These are phyloP conservation scores for Debaryomyces fabryi DNA, from an alignment of 1,139 yeast species.

Conservation along the genomic window DNA sequence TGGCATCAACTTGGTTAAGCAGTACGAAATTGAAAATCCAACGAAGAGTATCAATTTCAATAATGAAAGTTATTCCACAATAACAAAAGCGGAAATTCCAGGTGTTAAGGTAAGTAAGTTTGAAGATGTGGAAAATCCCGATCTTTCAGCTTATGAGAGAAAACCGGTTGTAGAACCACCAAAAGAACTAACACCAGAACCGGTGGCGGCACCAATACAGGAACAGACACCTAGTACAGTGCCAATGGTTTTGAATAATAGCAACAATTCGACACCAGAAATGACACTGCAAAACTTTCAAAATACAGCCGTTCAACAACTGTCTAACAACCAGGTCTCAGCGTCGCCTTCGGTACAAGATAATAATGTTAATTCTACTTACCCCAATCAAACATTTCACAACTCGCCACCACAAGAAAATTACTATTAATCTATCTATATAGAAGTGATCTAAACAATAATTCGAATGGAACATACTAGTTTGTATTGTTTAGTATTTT, in stretches of 20 bases:
- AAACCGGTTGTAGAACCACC: background rate
- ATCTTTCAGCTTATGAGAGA: constrained; percentile 14
- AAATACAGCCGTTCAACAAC: background rate
- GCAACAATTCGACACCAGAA: background rate
- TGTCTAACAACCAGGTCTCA: background rate
- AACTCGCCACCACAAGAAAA: background rate
- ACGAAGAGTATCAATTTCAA: constrained; percentile 19
- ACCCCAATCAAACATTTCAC: background rate
- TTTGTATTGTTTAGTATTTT: background rate
- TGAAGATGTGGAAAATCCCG: constrained; percentile 31
- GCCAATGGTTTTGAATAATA: background rate
- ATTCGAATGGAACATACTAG: background rate
- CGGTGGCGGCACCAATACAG: background rate
- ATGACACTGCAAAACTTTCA: background rate
- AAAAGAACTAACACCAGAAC: background rate
- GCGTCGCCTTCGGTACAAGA: background rate
- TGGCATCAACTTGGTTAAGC: constrained; percentile 17
- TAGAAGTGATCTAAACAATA: background rate
- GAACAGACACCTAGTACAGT: background rate
- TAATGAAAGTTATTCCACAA: constrained; percentile 14
- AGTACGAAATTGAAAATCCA: constrained; percentile 19
- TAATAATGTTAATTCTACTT: background rate
- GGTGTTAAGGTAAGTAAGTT: constrained; percentile 20
- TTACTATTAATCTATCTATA: background rate
- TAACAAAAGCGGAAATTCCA: constrained; percentile 4